These are phyloP conservation scores for Gossypium davidsonii DNA, from an alignment of 441 rosid species.

Conservation along the genomic window DNA sequence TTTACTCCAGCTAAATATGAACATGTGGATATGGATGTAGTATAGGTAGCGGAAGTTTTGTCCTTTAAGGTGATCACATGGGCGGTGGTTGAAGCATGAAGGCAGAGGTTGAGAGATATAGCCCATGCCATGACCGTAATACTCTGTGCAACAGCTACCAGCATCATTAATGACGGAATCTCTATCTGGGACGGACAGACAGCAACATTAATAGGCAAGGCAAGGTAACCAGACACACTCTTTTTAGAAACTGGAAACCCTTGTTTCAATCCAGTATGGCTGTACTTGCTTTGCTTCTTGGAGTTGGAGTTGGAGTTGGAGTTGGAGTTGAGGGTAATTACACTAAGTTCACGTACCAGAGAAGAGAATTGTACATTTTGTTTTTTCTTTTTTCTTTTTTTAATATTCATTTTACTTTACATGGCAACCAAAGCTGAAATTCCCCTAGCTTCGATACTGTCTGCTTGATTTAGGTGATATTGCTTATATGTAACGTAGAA, in stretches of 20 bases:
- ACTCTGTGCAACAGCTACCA: constrained; percentile 19
- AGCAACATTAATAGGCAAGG: constrained; percentile 25
- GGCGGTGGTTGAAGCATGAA: constrained; percentile 6
- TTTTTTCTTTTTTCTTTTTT: background rate
- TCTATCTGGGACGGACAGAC: constrained; percentile 23
- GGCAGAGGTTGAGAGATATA: constrained; percentile 21
- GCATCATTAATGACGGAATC: constrained; percentile 37
- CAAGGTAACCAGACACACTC: constrained; percentile 8
- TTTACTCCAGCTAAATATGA: background rate
- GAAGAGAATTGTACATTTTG: background rate
- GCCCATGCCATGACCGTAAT: constrained; percentile 26
- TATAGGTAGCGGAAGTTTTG: background rate
- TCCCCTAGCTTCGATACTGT: background rate
- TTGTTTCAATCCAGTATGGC: background rate
- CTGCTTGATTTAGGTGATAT: background rate
- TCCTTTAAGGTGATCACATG: background rate
- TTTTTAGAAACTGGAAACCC: constrained; percentile 4
- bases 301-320: background rate
- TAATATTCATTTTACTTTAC: background rate
- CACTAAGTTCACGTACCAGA: background rate
- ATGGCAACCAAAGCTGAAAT: background rate
- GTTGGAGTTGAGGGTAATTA: background rate
- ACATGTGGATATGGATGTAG: background rate
- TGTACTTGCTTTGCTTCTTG: background rate
- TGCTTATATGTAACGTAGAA: background rate